phyloP scores from a whole-genome alignment of 2,329 filamentous ascomycete species.

The Graphium sp. region DNA sequence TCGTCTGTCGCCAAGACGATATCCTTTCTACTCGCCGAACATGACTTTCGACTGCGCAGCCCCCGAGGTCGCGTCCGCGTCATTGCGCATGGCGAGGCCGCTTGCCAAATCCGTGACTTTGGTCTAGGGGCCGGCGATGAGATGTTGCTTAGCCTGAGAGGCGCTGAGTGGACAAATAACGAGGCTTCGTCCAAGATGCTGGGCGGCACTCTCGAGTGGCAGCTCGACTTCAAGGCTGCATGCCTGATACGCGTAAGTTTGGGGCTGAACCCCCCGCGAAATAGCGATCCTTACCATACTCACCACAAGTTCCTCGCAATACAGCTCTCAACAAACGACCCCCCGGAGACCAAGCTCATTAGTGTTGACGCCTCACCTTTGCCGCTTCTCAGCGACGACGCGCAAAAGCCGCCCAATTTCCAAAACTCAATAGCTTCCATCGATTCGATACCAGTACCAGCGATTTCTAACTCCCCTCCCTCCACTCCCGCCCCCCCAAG shows the following conservation, averaged over 20 bases:
- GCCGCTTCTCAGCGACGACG: too few relatives aligned
- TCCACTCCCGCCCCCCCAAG: too few relatives aligned
- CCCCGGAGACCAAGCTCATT: not conserved
- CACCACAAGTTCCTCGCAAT: too few relatives aligned
- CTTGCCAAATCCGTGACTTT: slow-evolving; percentile 48
- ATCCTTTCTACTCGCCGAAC: slow-evolving; percentile 69
- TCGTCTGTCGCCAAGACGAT: slow-evolving; percentile 59
- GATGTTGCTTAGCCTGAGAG: slow-evolving; percentile 50
- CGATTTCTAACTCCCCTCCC: too few relatives aligned
- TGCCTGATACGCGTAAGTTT: too few relatives aligned
- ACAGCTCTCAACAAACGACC: too few relatives aligned
- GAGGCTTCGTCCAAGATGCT: slow-evolving; percentile 27
- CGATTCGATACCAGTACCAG: too few relatives aligned
- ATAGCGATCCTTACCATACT: too few relatives aligned
- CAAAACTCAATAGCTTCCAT: too few relatives aligned
- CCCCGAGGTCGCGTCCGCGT: slow-evolving; percentile 67
- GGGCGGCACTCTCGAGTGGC: slow-evolving; percentile 37
- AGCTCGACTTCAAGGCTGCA: slow-evolving; percentile 39
- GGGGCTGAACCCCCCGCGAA: too few relatives aligned
- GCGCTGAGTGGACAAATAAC: slow-evolving; percentile 47
- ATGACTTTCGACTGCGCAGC: slow-evolving; percentile 65
- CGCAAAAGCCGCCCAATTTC: too few relatives aligned
- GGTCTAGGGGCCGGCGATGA: slow-evolving; percentile 66
- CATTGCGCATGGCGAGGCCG: slow-evolving; percentile 54
- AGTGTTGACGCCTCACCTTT: not conserved